phyloP scores from a whole-genome alignment of 1,284 basidiomycete species.

The Trametes versicolor region DNA sequence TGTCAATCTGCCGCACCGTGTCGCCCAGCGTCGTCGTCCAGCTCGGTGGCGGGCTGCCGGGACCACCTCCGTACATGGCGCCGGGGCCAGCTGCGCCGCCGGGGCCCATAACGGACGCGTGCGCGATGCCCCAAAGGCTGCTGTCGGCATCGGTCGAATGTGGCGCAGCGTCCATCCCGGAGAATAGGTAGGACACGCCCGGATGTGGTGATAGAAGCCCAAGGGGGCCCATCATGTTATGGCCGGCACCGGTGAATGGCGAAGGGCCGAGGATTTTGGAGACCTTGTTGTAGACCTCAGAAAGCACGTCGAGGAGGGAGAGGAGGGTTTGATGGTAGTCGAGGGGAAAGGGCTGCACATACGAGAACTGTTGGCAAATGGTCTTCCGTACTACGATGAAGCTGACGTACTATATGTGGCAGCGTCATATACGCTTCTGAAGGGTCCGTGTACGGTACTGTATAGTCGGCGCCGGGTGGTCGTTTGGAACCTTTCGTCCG shows the following conservation, averaged over 20 bases:
- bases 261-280: slow-evolving; percentile 82
- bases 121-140: slow-evolving; percentile 77
- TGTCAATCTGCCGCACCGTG: slow-evolving; percentile 80
- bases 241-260: slow-evolving; percentile 68
- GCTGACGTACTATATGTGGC: slow-evolving; percentile 74
- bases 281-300: slow-evolving; percentile 88
- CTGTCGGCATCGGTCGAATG: slow-evolving; percentile 52
- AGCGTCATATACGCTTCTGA: slow-evolving; percentile 77
- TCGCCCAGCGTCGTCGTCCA: slow-evolving; percentile 76
- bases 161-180: slow-evolving; percentile 46
- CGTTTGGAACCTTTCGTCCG: slow-evolving; percentile 63
- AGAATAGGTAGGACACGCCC: slow-evolving; percentile 82
- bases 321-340: slow-evolving; percentile 90
- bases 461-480: slow-evolving; percentile 66
- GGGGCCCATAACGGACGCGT: slow-evolving; percentile 48
- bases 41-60: slow-evolving; percentile 61
- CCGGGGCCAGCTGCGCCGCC: slow-evolving; percentile 28
- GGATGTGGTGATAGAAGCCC: slow-evolving; percentile 78
- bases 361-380: slow-evolving; percentile 11
- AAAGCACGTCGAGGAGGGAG: slow-evolving; percentile 86
- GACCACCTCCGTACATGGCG: slow-evolving; percentile 48
- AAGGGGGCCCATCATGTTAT: slow-evolving; percentile 81
- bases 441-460: slow-evolving; percentile 65
- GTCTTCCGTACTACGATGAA: not conserved
- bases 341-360: slow-evolving; percentile 76